Base-by-base conservation (phyloP, 192 early-diverging fungal genomes). In the Geranomyces variabilis region DNA sequence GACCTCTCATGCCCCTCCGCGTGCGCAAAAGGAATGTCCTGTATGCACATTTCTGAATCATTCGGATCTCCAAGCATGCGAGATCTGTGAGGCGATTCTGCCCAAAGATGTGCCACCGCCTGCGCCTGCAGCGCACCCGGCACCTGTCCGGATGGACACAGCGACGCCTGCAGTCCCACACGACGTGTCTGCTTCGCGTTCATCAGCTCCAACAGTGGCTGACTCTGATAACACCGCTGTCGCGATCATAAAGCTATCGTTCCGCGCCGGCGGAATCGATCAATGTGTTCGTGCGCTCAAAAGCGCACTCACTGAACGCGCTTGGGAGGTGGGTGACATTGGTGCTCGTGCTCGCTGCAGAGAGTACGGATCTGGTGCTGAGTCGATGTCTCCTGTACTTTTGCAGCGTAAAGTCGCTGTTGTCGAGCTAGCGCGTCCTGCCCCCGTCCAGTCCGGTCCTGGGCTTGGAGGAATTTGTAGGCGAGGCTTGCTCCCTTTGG, bases 11-110 rank as follows among this genome's bases (percentile, higher is more conserved):
- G n/a, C 51, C 17, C 19, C 51, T 29, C 58, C 58, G 7, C 22
- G 22, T 21, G 66, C 44, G 44, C 73, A 73, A 9, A 84, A 79
- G 44, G 68, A 80, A 9, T 97, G 95, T 70, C 84, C 88, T 7
- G 76, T 77, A 0, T 97, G 95, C 70, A 97, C 95, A 21, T 97
- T 96, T 71, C 79, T 92, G 47, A 97, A 97, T 74, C 92, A 94
- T 75, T 76, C 85, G 1, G 89, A 87, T 67, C 88, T 93, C 87
- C 74, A 78, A 9, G 79, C 79, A 15, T 97, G 95, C 75, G 93
- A 97, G 66, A 90, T 96, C 70, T 97, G 95, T 77, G 90, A 87
- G 22, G 77, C 86, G 4, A 76, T 89, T 67, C 83, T 97, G 22
- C 72, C 68, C 36, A 7, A 3, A 41, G 36, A 3, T 10, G 36